Conservation (phyloP, 352 stramenopile genomes). For the Globisporangium radiosum region DNA sequence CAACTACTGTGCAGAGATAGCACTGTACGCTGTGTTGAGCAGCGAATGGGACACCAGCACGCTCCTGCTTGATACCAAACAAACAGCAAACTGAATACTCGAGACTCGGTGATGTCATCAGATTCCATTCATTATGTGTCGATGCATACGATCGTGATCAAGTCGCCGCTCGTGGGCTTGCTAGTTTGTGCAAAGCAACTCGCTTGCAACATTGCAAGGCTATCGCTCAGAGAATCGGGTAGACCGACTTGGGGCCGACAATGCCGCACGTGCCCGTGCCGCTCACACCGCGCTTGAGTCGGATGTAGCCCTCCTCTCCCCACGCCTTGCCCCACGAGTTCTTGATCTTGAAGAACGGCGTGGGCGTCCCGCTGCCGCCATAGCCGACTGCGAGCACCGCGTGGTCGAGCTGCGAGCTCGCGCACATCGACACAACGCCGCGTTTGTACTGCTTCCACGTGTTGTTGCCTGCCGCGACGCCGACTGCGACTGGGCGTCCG, state of each 20-base stretch:
- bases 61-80: too few species aligned
- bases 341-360: slow-evolving; percentile 92
- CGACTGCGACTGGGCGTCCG: slow-evolving; percentile 91
- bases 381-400: slow-evolving; percentile 96
- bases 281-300: slow-evolving; percentile 76
- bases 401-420: slow-evolving; percentile 93
- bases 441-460: slow-evolving; percentile 97
- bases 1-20: too few species aligned
- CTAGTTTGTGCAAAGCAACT: too few species aligned
- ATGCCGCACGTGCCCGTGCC: slow-evolving; percentile 51
- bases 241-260: slow-evolving; percentile 50
- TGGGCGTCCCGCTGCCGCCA: slow-evolving; percentile 29
- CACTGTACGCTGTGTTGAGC: too few species aligned
- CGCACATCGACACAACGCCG: slow-evolving; percentile 84
- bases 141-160: too few species aligned
- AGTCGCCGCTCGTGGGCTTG: too few species aligned
- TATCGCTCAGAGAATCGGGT: slow-evolving; percentile 31
- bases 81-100: too few species aligned
- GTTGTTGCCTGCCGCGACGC: slow-evolving; percentile 92
- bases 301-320: slow-evolving; percentile 93
- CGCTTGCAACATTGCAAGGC: too few species aligned
- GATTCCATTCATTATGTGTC: too few species aligned
- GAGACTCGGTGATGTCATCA: too few species aligned
- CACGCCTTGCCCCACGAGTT: slow-evolving; percentile 96
- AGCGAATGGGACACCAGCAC: too few species aligned